phyloP scores from a whole-genome alignment of 2,329 filamentous ascomycete species.

The Fusarium sp. region DNA sequence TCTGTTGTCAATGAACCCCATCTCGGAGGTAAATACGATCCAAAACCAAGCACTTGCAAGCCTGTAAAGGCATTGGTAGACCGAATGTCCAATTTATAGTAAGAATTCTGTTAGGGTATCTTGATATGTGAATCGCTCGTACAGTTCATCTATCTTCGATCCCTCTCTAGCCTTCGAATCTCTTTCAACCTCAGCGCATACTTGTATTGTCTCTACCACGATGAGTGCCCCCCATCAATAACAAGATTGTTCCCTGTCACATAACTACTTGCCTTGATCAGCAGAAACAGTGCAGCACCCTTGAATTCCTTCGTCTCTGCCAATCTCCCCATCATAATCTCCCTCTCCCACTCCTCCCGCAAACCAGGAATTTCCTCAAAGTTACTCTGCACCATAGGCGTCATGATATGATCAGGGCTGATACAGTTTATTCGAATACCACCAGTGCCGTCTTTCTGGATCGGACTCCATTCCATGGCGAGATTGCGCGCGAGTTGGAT shows the following conservation, averaged over 20 bases:
- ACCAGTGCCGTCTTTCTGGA: conserved; percentile 61
- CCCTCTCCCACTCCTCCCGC: conserved; percentile 77
- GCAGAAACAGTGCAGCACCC: conserved; percentile 78
- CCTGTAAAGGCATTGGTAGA: no score
- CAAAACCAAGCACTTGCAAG: no score
- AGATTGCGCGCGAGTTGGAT: conserved; percentile 78
- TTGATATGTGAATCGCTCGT: conserved; percentile 5
- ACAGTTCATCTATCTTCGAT: neutral
- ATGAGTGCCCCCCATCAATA: conserved; percentile 77
- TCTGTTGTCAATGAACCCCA: no score
- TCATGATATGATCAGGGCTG: conserved; percentile 83
- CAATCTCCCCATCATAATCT: conserved; percentile 85
- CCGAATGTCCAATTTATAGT: neutral
- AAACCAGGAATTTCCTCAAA: conserved; percentile 82
- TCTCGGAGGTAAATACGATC: no score
- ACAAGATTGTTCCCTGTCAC: conserved; percentile 81
- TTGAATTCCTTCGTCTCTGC: conserved; percentile 78
- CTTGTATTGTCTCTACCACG: conserved; percentile 59
- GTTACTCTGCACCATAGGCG: conserved; percentile 84
- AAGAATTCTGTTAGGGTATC: neutral
- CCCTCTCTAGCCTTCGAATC: neutral
- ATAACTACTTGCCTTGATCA: conserved; percentile 77
- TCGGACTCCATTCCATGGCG: conserved; percentile 73
- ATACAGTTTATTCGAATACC: conserved; percentile 85
- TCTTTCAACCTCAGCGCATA: neutral